These are phyloP conservation scores for Corrigiola litoralis DNA, from an alignment of 179 eudicot species.

Conservation along the genomic window DNA sequence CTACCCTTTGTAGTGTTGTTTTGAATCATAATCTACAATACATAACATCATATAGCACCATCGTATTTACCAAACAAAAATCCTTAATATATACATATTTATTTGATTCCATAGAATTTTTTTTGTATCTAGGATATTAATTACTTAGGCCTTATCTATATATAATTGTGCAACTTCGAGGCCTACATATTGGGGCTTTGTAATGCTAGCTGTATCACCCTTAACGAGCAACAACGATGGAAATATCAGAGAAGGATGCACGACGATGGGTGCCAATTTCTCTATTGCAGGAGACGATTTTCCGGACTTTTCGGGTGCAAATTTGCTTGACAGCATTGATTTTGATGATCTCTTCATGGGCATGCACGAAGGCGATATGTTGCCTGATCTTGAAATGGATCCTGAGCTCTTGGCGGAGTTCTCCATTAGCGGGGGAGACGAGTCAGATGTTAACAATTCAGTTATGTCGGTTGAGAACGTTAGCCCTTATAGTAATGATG, in stretches of 20 bases:
- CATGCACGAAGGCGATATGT: slow-evolving; percentile 44
- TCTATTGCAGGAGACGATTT: slow-evolving; percentile 35
- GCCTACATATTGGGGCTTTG: neutral
- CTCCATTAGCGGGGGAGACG: slow-evolving; percentile 57
- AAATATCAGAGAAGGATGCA: slow-evolving; percentile 28
- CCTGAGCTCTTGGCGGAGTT: slow-evolving; percentile 80
- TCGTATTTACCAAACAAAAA: no score
- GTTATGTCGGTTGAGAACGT: slow-evolving; percentile 18
- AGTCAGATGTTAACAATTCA: slow-evolving; percentile 29
- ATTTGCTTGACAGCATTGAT: slow-evolving; percentile 64
- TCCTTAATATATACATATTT: no score
- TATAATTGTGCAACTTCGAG: neutral
- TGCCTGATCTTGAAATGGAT: slow-evolving; percentile 91
- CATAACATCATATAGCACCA: no score
- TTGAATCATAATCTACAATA: neutral
- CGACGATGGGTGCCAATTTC: slow-evolving; percentile 17
- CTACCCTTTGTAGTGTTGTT: neutral
- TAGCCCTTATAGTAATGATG: slow-evolving; percentile 16
- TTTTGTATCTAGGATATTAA: neutral
- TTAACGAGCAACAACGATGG: slow-evolving; percentile 47
- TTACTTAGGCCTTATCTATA: neutral
- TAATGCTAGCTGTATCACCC: slow-evolving; percentile 69
- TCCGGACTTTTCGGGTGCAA: slow-evolving; percentile 44
- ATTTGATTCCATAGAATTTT: neutral
- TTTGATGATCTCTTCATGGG: slow-evolving; percentile 73